These are phyloP conservation scores for Tetrapisispora phaffii DNA, from an alignment of 805 yeast genomes.

Conservation along the genomic window DNA sequence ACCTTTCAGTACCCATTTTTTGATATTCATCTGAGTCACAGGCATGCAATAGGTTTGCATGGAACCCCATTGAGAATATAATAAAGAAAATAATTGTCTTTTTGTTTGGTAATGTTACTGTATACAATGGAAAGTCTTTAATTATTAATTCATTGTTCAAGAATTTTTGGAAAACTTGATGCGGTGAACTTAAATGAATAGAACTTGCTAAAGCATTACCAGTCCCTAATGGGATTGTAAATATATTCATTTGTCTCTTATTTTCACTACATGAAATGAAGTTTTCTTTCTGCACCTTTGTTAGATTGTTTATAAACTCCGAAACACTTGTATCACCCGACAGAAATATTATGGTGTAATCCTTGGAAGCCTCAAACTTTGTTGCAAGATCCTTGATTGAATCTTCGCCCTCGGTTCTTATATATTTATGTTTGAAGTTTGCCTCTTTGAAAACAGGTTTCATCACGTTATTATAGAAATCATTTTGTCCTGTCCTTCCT, in stretches of 20 bases:
- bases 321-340: constrained; percentile 83
- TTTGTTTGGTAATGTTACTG: constrained; percentile 25
- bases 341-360: constrained; percentile 45
- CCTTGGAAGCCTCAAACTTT: constrained; percentile 14
- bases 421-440: constrained; percentile 31
- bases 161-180: constrained; percentile 31
- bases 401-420: constrained; percentile 34
- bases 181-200: constrained; percentile 33
- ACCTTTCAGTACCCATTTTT: constrained; percentile 54
- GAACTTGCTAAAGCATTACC: constrained; percentile 77
- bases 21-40: constrained; percentile 63
- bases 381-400: constrained; percentile 36
- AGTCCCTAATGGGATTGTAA: constrained; percentile 64
- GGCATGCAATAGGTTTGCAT: constrained; percentile 75
- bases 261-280: not conserved
- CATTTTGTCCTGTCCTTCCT: constrained; percentile 27
- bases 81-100: constrained; percentile 35
- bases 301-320: constrained; percentile 56
- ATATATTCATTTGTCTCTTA: constrained; percentile 12
- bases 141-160: constrained; percentile 14
- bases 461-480: constrained; percentile 36
- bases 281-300: not conserved
- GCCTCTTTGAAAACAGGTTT: constrained; percentile 38
- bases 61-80: constrained; percentile 78
- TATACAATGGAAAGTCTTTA: constrained; percentile 28